Evolutionary conservation across 768 basidiomycete species (phyloP), one percentile per base, ranked within the genome.

Genomic region (Amanita subjunquillea): DNA sequence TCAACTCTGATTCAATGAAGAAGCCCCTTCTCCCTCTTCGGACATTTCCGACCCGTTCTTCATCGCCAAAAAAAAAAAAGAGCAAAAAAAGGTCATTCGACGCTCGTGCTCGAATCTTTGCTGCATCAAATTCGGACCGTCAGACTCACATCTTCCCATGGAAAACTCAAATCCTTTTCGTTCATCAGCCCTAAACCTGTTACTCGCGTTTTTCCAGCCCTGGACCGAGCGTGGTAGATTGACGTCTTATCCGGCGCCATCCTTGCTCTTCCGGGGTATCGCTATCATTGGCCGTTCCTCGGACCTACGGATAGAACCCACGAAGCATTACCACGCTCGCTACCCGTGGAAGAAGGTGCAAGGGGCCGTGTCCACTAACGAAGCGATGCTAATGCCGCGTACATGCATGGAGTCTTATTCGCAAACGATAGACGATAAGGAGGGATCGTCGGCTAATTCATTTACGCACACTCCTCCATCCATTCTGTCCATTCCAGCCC

Each of bases 381-480:
- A 17, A 46, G 44, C 29, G 29, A 46, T 32, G 29, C n/a, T 29
- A 46, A 30, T n/a, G 44, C 44, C 44, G 44, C 44, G 27, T 46
- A 46, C 27, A 46, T n/a, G 3, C 15, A 30, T 46, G 27, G 34
- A 4, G 10, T 34, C 32, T 32, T 12, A 2, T 2, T 32, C 13
- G 34, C 10, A 30, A 15, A 29, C 17, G 27, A 17, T 30, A 46
- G 44, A 17, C 15, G 44, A 46, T 46, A 46, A 46, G 44, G 29
- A 29, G 17, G 44, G 44, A 46, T 46, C 44, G 44, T 46, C 44
- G 44, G 44, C 44, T 30, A 46, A 3, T 46, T 46, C 29, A 46
- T 46, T 29, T 30, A 46, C 29, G 6, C 27, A 29, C 20, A 39
- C 15, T 12, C 17, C 17, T 17, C 17, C 17, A 17, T 42, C 41